These are phyloP conservation scores for Henckelia pumila DNA, from an alignment of 257 asterid genomes.

Conservation along the genomic window DNA sequence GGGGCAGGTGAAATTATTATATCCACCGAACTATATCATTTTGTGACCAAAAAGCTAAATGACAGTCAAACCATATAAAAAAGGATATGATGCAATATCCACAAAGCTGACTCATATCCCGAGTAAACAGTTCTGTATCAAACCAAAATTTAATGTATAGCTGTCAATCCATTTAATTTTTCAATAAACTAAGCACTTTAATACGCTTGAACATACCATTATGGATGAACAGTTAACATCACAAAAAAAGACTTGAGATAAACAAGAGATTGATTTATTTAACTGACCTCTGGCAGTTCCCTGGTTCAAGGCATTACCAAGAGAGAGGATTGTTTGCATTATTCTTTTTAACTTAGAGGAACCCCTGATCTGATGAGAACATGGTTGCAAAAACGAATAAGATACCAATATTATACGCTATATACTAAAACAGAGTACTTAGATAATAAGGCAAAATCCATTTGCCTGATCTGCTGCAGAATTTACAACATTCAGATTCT, in stretches of 20 bases:
- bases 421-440: constrained; percentile 19
- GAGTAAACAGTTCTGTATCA: neutral
- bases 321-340: constrained; percentile 94
- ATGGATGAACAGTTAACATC: constrained; percentile 16
- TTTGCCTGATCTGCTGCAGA: constrained; percentile 91
- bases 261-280: constrained; percentile 24
- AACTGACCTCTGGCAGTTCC: constrained; percentile 92
- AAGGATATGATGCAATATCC: neutral
- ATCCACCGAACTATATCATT: neutral
- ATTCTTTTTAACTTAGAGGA: constrained; percentile 80
- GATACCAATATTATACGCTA: constrained; percentile 20
- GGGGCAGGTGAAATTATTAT: neutral
- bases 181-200: neutral
- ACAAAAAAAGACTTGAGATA: constrained; percentile 15
- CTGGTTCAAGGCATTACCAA: constrained; percentile 94
- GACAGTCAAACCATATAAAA: constrained; percentile 9
- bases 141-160: constrained; percentile 11
- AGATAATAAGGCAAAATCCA: constrained; percentile 28
- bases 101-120: neutral
- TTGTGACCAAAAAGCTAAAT: neutral
- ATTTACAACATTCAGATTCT: constrained; percentile 62
- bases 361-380: constrained; percentile 74
- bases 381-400: constrained; percentile 25
- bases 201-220: neutral
- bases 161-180: constrained; percentile 12